Evolutionary conservation across 495 filamentous ascomycete species (phyloP), one percentile per base, ranked within the genome.

Genomic region (Podospora conica): DNA sequence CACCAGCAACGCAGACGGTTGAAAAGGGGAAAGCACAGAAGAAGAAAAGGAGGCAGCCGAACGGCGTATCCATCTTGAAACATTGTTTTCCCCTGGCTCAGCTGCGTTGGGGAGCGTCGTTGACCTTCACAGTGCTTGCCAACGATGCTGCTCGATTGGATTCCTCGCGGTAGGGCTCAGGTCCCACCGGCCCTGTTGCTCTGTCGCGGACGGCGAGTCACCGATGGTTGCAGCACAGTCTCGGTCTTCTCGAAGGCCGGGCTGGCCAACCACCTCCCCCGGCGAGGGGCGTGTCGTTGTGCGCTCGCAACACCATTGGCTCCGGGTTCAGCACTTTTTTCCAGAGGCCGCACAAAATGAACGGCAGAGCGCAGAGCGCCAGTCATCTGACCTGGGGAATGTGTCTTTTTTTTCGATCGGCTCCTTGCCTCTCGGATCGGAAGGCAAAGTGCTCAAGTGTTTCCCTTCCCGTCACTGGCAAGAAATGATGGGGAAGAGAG

Each of bases 71-170:
- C 21, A 22, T 22, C 57, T 61, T 25, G 29, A 27, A 63, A 63
- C 54, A 21, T 24, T 64, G 20, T 20, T n/a, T 21, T 29, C 40
- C 63, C 54, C 63, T 55, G 21, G 55, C 63, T 67, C 65, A 63
- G 60, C 65, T 59, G 21, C 31, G 21, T 55, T 48, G 12, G 60
- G 20, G 15, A 28, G 12, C 40, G 28, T 63, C 20, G 15, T 40
- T 21, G 18, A 40, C 53, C 23, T 63, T 31, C 60, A 67, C 65
- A 67, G 65, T 67, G 60, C 55, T 33, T 40, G 54, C 21, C 54
- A 18, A 63, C 60, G 65, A 54, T 33, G 23, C 61, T 3, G 31
- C 23, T 10, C 22, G 24, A 67, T 67, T 67, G 65, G 65, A 29
- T 56, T 67, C 61, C 29, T 48, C 40, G 18, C 40, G 40, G 40